phyloP scores from a whole-genome alignment of 208 protist species.

The Trypanosomatidae sp. region DNA sequence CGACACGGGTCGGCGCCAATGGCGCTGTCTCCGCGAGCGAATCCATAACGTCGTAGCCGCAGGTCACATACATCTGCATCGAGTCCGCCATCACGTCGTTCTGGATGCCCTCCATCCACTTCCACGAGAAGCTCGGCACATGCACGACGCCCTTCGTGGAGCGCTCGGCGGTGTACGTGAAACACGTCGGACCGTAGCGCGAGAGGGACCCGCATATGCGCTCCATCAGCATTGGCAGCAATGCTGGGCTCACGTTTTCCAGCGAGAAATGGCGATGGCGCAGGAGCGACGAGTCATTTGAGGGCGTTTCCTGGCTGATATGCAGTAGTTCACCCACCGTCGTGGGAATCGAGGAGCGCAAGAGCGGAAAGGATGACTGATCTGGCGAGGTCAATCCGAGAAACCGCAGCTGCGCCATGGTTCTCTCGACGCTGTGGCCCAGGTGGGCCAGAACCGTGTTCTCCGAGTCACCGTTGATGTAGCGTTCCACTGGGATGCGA shows the following conservation, averaged over 20 bases:
- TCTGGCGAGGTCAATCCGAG: slow-evolving; percentile 19
- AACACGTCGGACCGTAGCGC: slow-evolving; percentile 43
- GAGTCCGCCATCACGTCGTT: slow-evolving; percentile 59
- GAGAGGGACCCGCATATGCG: slow-evolving; percentile 60
- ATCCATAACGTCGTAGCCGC: slow-evolving; percentile 51
- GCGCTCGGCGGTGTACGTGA: slow-evolving; percentile 10
- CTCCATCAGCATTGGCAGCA: slow-evolving; percentile 73
- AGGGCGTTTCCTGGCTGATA: slow-evolving; percentile 24
- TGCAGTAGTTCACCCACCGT: slow-evolving; percentile 28
- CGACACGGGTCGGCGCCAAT: slow-evolving; percentile 38
- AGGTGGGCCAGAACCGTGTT: slow-evolving; percentile 52
- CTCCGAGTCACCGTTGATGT: slow-evolving; percentile 73
- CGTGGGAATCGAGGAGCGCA: slow-evolving; percentile 26
- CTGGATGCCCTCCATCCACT: slow-evolving; percentile 71
- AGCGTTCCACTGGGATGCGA: slow-evolving; percentile 66
- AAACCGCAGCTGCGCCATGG: slow-evolving; percentile 58
- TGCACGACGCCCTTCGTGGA: slow-evolving; percentile 9
- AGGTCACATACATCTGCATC: slow-evolving; percentile 64
- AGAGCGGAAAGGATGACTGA: slow-evolving; percentile 21
- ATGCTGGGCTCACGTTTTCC: slow-evolving; percentile 47
- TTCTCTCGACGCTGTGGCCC: slow-evolving; percentile 47
- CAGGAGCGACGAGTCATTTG: slow-evolving; percentile 61
- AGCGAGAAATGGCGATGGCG: slow-evolving; percentile 57
- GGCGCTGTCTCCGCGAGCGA: slow-evolving; percentile 6
- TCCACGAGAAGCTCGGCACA: slow-evolving; percentile 67